Conservation (phyloP, 768 basidiomycete species). For the Podaxis rugospora region DNA sequence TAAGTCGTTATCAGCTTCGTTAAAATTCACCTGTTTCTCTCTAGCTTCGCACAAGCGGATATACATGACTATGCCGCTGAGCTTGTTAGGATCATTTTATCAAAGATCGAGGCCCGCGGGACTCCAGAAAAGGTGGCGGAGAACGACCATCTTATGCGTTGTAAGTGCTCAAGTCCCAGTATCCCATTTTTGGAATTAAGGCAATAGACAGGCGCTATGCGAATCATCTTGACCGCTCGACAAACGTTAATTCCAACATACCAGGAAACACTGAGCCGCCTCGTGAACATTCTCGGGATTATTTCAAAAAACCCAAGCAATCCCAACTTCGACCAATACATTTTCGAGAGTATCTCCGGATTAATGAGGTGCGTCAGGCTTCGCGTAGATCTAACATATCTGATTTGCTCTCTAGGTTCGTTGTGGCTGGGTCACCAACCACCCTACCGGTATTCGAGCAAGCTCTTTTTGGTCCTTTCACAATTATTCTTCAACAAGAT, state of each 20-base stretch:
- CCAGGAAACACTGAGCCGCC: conserved; percentile 58
- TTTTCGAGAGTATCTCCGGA: conserved; percentile 95
- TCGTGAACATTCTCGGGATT: conserved; percentile 80
- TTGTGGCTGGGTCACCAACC: conserved; percentile 65
- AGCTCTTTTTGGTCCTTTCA: conserved; percentile 83
- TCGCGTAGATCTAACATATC: neutral
- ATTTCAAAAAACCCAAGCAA: conserved; percentile 97
- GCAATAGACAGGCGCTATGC: conserved; percentile 72
- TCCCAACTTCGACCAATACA: conserved; percentile 95
- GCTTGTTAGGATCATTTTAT: conserved; percentile 67
- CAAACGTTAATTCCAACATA: conserved; percentile 69
- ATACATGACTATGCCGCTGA: conserved; percentile 78
- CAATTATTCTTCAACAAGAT: conserved; percentile 84
- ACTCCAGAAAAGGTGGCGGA: conserved; percentile 93
- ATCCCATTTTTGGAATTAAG: conserved; percentile 3
- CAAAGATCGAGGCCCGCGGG: conserved; percentile 71
- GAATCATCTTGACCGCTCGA: conserved; percentile 86
- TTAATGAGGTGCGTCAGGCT: conserved; percentile 62
- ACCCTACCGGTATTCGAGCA: conserved; percentile 75
- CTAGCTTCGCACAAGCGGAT: conserved; percentile 84
- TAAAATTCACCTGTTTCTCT: neutral
- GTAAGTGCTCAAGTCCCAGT: conserved; percentile 39
- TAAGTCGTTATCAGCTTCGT: neutral
- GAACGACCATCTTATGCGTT: conserved; percentile 98
- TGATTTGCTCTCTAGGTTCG: conserved; percentile 48